A percentile compares a stretch with the other conserved stretches of the same genome.
phyloP scores from a whole-genome alignment of 2,329 filamentous ascomycete genomes.

The Cytospora schulzeri region DNA sequence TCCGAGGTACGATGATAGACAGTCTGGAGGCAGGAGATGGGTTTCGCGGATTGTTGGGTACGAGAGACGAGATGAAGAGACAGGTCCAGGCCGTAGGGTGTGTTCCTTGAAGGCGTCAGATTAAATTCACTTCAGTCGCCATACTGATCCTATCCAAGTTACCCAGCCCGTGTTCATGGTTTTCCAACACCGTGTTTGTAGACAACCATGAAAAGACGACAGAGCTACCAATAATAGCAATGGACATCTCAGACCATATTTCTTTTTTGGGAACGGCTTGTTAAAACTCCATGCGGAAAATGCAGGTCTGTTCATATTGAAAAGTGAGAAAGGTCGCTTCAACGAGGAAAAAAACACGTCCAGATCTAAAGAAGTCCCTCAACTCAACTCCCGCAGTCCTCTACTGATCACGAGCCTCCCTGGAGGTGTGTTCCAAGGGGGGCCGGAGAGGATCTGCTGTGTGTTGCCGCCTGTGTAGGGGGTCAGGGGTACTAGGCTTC shows the following conservation, averaged over 20 bases:
- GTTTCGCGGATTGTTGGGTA: not conserved
- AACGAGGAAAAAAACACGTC: constrained; percentile 26
- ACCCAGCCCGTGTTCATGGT: not conserved
- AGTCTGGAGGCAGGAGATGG: not conserved
- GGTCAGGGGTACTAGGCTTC: constrained; percentile 14
- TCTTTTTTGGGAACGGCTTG: not conserved
- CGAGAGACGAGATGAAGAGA: not conserved
- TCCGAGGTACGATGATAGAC: not conserved
- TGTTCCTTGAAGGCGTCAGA: not conserved
- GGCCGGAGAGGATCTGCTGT: constrained; percentile 6
- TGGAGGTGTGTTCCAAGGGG: constrained; percentile 1
- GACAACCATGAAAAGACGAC: not conserved
- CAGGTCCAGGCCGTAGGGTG: not conserved
- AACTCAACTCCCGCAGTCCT: constrained; percentile 15
- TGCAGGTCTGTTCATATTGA: constrained; percentile 29
- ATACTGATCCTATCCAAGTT: not conserved
- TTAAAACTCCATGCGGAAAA: constrained; percentile 18
- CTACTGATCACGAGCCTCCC: constrained; percentile 15
- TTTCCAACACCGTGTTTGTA: not conserved
- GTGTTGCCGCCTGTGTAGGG: constrained; percentile 18
- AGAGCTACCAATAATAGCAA: not conserved
- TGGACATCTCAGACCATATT: not conserved
- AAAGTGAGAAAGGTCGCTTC: constrained; percentile 28
- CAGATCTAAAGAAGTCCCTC: constrained; percentile 27
- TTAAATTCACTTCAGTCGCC: not conserved